Evolutionary conservation across 225 moss, liverwort and hornwort genomes (phyloP), one percentile per base, ranked within the genome.

Genomic region (Takakia lepidozioides): DNA sequence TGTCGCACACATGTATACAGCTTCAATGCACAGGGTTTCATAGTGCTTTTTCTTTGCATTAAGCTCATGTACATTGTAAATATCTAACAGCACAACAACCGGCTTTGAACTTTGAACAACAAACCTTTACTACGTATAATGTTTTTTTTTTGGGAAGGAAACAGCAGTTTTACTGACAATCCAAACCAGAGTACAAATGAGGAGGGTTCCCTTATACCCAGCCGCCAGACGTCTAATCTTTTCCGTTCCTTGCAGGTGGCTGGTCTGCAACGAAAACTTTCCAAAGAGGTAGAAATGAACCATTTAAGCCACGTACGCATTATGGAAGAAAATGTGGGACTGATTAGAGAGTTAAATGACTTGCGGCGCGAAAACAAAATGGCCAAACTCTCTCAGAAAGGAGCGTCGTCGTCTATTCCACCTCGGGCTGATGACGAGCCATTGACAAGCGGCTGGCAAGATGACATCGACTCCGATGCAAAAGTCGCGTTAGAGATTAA

Each of bases 261-360:
- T 7, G 53, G 70, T 49, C 66, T 93, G 28, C 71, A 83, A 38
- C 75, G 76, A 19, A 84, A 82, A 5, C 74, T 86, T 6, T 58
- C 76, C 5, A 82, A 75, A 57, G 68, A 93, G 52, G 60, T 59
- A 42, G 70, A 84, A 34, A 55, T 70, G 2, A 66, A 89, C 46
- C 84, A 71, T 24, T 58, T 67, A 1, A 60, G 76, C 36, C 82
- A 81, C 40, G 44, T 63, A 0, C 63, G 49, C 10, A 51, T 73
- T 16, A 56, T 95, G 43, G 45, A 86, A 16, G 67, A 80, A 43
- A 95, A 95, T 0, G 79, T 74, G 19, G 13, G 38, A 0, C 18
- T 95, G 21, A 69, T 75, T 20, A 86, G 65, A 66, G 70, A 68
- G 48, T 30, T 84, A 0, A 57, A 66, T 36, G 79, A 77, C 22